Conservation (phyloP, 306 rosid species). For the Geum urbanum region DNA sequence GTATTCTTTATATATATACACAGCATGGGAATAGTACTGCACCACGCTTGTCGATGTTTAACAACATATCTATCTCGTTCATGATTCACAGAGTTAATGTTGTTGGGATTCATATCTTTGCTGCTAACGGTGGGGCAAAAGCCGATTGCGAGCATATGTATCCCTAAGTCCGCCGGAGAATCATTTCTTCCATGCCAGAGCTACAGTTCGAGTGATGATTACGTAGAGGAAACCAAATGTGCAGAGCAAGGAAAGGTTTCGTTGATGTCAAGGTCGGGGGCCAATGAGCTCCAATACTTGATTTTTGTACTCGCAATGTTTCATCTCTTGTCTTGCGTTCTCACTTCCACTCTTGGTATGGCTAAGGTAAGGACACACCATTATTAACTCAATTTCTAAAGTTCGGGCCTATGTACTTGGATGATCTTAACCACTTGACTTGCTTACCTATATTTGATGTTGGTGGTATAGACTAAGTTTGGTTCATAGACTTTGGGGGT, state of each 20-base stretch:
- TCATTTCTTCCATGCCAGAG: conserved; percentile 43
- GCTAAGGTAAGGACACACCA: conserved; percentile 39
- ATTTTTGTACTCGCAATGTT: conserved; percentile 40
- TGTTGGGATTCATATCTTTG: conserved; percentile 51
- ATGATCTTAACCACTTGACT: not conserved
- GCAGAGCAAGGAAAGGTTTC: conserved; percentile 40
- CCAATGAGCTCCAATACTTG: conserved; percentile 35
- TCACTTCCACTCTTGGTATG: conserved; percentile 52
- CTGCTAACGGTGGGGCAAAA: conserved; percentile 38
- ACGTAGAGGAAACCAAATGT: conserved; percentile 41
- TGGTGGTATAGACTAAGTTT: not conserved
- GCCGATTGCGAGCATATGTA: conserved; percentile 44
- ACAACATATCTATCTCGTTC: not conserved
- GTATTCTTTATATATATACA: too few species aligned
- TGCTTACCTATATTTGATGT: not conserved
- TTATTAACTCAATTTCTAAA: not conserved
- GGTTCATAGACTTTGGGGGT: not conserved
- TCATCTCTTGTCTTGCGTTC: conserved; percentile 44
- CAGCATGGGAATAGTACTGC: too few species aligned
- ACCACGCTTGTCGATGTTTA: too few species aligned
- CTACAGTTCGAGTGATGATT: not conserved
- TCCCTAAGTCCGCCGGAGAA: conserved; percentile 34
- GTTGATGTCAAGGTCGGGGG: conserved; percentile 41
- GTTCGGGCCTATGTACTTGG: not conserved
- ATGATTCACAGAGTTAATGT: conserved; percentile 38